A percentile compares a stretch with the other conserved stretches of the same genome.
phyloP scores from a whole-genome alignment of 2,329 filamentous ascomycete genomes.

The Huntiella savannae region DNA sequence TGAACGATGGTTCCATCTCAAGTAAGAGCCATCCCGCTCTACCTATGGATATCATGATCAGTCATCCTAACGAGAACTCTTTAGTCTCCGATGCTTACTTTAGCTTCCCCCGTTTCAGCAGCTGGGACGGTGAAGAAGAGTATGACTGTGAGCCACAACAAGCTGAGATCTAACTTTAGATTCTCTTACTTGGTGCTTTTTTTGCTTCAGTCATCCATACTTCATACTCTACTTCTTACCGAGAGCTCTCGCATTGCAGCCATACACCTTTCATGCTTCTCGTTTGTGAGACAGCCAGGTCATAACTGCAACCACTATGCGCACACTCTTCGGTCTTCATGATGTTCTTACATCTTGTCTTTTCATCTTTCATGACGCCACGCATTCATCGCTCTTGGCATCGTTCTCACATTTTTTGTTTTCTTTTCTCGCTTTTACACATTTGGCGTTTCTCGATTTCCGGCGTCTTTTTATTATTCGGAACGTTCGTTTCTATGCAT shows the following conservation, averaged over 20 bases:
- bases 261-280: background rate
- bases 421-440: constrained; percentile 1
- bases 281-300: background rate
- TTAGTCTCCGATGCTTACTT: constrained; percentile 29
- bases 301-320: constrained; percentile 1
- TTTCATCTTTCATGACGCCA: background rate
- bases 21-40: constrained; percentile 16
- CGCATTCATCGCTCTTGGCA: no score
- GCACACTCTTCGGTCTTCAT: constrained; percentile 5
- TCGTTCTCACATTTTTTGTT: background rate
- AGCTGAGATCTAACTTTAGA: constrained; percentile 2
- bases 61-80: background rate
- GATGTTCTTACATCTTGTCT: constrained; percentile 11
- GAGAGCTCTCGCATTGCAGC: background rate
- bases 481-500: background rate
- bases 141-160: constrained; percentile 8
- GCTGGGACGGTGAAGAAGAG: constrained; percentile 31
- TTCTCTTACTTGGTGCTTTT: background rate
- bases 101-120: constrained; percentile 56
- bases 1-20: constrained; percentile 13
- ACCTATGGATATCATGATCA: constrained; percentile 1
- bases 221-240: background rate
- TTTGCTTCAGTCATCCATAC: background rate
- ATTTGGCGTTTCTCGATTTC: background rate
- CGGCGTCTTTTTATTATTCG: no score